Percentiles rank a stretch among this genome's conserved stretches.
Evolutionary conservation across 345 rosid species (phyloP).

Genomic region (Nephelium lappaceum): DNA sequence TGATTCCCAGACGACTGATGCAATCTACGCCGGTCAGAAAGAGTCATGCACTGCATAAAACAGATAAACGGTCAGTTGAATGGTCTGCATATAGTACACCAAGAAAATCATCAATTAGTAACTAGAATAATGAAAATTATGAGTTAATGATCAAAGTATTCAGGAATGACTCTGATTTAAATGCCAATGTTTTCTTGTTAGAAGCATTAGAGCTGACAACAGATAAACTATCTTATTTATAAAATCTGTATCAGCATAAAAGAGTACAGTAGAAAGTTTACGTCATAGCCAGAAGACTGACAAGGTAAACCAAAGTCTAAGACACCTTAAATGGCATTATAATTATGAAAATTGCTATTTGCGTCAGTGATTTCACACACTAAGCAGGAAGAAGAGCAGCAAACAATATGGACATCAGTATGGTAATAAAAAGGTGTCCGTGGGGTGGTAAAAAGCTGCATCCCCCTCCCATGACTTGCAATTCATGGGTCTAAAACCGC

Average conservation of each 20-base stretch:
- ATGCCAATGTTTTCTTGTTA: neutral
- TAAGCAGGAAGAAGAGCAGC: neutral
- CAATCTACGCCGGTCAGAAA: conserved; percentile 51
- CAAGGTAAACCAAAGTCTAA: neutral
- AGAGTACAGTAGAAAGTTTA: neutral
- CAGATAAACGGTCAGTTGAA: conserved; percentile 22
- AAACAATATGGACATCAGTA: neutral
- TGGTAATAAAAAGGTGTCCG: no score
- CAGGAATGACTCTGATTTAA: neutral
- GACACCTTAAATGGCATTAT: neutral
- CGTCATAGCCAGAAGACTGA: neutral
- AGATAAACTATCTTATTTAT: neutral
- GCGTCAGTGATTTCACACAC: neutral
- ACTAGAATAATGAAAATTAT: conserved; percentile 1
- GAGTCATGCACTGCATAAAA: conserved; percentile 48
- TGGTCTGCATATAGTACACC: conserved; percentile 1
- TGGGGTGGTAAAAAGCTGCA: no score
- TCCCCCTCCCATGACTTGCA: no score
- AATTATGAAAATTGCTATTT: neutral
- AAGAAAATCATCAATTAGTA: conserved; percentile 2
- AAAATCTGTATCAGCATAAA: neutral
- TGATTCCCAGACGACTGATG: conserved; percentile 43
- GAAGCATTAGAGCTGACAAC: neutral
- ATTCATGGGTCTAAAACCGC: no score
- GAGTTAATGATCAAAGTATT: neutral